Percentiles rank a stretch among this genome's conserved stretches.
Conservation (phyloP, 208 protist species). For the Endotrypanum monterogeii region DNA sequence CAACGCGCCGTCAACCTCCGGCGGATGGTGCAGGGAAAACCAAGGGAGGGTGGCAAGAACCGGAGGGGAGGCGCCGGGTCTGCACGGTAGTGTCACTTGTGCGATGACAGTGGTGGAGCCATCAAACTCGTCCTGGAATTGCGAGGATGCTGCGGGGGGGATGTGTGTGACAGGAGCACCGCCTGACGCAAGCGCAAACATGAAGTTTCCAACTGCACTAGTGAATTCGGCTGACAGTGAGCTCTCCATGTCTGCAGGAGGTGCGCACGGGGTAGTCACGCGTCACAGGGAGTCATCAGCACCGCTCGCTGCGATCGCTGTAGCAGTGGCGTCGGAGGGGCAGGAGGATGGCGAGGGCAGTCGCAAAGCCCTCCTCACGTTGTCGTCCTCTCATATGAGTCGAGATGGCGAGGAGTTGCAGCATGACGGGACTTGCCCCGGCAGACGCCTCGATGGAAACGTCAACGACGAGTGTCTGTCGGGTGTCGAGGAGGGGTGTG, state of each 20-base stretch:
- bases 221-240: neutral
- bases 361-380: conserved; percentile 10
- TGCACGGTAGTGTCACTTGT: neutral
- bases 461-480: conserved; percentile 1
- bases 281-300: neutral
- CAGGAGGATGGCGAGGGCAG: neutral
- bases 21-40: neutral
- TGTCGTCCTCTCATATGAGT: conserved; percentile 18
- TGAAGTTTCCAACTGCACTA: too few species aligned
- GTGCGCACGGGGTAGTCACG: neutral
- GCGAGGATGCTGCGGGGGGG: neutral
- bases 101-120: neutral
- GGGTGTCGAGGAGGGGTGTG: conserved; percentile 5
- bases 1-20: neutral
- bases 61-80: neutral
- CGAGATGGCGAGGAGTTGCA: neutral
- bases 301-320: neutral
- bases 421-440: neutral
- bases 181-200: neutral
- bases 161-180: neutral
- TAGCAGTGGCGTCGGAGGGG: neutral
- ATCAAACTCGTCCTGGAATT: neutral
- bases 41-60: neutral
- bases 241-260: neutral
- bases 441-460: neutral